Evolutionary conservation across 768 basidiomycete genomes (phyloP), one percentile per base, ranked within the genome.

Genomic region (Brasilioporus rufonigricans): DNA sequence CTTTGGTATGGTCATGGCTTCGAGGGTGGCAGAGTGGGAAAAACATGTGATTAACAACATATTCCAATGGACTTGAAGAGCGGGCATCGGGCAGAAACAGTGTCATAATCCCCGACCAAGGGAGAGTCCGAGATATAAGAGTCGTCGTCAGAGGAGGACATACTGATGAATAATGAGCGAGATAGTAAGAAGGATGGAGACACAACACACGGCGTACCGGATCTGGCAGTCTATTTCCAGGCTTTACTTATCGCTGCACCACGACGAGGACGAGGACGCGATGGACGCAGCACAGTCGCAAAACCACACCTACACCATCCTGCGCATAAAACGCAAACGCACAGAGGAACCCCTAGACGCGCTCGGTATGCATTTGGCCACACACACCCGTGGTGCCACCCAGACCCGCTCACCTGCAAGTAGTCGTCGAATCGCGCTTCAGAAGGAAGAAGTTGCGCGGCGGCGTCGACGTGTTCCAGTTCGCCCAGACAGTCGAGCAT

Each of bases 331-430:
- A 68, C 80, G 90, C 32, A 91, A 91, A 64, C 78, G 91, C 23
- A 87, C 81, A 33, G 90, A 92, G 60, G 90, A 91, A 64, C 87
- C 90, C 33, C 74, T 91, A 44, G 90, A 92, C 72, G 90, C 87
- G 33, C 76, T 92, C 59, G 86, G 90, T 87, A 73, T 61, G 76
- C 69, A 36, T 57, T 45, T 52, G 27, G 36, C 49, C 59, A 44
- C 54, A 52, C 45, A n/a, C 32, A 26, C 40, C 32, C 7, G 35
- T 52, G 6, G 19, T n/a, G 48, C 38, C 52, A 44, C 50, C 46
- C 40, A 62, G 41, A 46, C 58, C 23, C 49, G 32, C 60, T 64
- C 35, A 59, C 46, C 56, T 54, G 40, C 46, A 46, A 45, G 14
- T 57, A 87, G 86, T 87, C 44, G 76, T 89, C 57, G 88, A 90